A percentile compares a stretch with the other conserved stretches of the same genome.
These are phyloP conservation scores for Thuidium tamariscinum DNA, from an alignment of 225 moss, liverwort and hornwort species.

Conservation along the genomic window DNA sequence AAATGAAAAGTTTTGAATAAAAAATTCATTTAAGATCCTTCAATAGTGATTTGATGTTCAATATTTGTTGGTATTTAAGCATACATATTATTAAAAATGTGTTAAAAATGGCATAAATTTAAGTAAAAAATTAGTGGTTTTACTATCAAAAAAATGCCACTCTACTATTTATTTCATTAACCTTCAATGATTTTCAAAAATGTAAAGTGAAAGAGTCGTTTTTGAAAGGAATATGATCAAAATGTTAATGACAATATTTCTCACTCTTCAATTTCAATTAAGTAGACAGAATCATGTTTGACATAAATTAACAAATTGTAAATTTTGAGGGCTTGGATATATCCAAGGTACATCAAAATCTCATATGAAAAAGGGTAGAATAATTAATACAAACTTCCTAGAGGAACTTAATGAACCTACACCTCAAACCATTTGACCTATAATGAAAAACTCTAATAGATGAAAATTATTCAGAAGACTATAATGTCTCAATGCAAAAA, in stretches of 20 bases:
- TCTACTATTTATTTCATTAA: no score
- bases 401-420: not conserved
- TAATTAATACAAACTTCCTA: no score
- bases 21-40: not conserved
- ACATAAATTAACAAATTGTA: not conserved
- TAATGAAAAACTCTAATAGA: not conserved
- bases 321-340: fast-evolving
- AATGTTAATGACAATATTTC: not conserved
- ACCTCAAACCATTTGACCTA: not conserved
- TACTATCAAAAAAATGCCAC: no score
- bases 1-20: not conserved
- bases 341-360: no score
- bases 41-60: not conserved
- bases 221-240: not conserved
- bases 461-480: not conserved
- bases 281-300: not conserved
- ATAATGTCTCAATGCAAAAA: not conserved
- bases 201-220: not conserved
- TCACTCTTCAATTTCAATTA: not conserved
- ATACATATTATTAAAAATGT: not conserved
- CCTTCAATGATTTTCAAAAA: not conserved
- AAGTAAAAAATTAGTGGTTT: not conserved
- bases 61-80: not conserved
- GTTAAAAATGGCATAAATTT: not conserved
- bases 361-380: not conserved